phyloP scores from a whole-genome alignment of 2,329 filamentous ascomycete species.

The Trichophyton simii region DNA sequence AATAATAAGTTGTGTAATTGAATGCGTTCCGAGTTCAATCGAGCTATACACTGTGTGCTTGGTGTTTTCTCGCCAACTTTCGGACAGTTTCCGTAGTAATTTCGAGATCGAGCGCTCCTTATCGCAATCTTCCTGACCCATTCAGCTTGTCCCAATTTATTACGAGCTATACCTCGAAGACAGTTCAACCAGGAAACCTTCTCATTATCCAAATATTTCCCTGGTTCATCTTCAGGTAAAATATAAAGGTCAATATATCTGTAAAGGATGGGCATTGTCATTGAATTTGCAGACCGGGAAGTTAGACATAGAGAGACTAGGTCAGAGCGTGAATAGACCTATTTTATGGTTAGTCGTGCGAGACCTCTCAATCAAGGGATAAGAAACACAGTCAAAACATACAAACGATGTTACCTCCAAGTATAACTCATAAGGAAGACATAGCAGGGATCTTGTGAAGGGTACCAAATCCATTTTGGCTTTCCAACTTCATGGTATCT shows the following conservation, averaged over 20 bases:
- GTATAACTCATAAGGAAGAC: neutral
- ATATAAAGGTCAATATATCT: neutral
- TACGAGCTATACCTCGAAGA: neutral
- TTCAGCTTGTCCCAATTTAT: neutral
- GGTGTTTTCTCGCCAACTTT: too few relatives aligned
- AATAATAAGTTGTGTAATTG: neutral
- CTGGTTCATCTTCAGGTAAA: too few relatives aligned
- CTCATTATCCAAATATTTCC: too few relatives aligned
- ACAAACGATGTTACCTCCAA: neutral
- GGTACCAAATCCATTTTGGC: neutral
- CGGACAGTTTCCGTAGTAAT: neutral
- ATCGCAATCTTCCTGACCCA: neutral
- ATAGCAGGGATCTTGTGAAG: neutral
- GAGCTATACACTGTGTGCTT: too few relatives aligned
- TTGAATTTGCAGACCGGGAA: neutral
- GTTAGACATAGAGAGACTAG: neutral
- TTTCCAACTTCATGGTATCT: too few relatives aligned
- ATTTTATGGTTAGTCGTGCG: neutral
- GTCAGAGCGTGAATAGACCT: neutral
- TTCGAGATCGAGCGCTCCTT: neutral
- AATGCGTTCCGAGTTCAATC: too few relatives aligned
- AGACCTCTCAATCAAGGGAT: neutral
- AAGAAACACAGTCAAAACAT: neutral
- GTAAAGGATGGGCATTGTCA: neutral
- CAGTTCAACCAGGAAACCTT: neutral